A percentile compares a stretch with the other conserved stretches of the same genome.
phyloP scores from a whole-genome alignment of 2,329 filamentous ascomycete species.

The Sporothrix globosa region DNA sequence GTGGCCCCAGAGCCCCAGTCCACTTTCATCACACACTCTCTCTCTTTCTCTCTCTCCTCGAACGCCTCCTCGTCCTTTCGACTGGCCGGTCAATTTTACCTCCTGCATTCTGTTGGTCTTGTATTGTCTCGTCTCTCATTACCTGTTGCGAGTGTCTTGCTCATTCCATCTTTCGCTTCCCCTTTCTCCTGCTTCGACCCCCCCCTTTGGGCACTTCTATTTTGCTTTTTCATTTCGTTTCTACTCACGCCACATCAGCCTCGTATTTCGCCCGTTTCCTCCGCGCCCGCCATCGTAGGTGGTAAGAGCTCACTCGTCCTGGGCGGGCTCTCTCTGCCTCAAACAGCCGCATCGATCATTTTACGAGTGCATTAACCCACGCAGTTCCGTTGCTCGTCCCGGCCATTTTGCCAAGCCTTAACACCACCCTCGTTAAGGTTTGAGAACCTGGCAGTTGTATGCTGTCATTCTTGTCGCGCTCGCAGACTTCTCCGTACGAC shows the following conservation, averaged over 20 bases:
- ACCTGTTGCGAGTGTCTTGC: neutral
- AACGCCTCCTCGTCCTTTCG: neutral
- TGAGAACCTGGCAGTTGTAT: constrained; percentile 23
- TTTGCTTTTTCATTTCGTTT: neutral
- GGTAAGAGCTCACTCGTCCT: no score
- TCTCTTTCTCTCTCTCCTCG: constrained; percentile 9
- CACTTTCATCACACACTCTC: constrained; percentile 7
- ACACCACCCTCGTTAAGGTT: constrained; percentile 22
- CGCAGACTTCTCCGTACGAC: constrained; percentile 12
- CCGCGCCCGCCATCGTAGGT: neutral
- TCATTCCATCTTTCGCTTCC: neutral
- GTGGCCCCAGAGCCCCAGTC: constrained; percentile 2
- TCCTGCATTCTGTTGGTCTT: constrained; percentile 3
- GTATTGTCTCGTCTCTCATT: neutral
- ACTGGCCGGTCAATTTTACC: neutral
- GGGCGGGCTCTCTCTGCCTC: constrained; percentile 6
- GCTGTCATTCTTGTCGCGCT: constrained; percentile 24
- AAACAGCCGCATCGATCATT: constrained; percentile 27
- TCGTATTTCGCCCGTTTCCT: constrained; percentile 12
- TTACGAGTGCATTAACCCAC: constrained; percentile 27
- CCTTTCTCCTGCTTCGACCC: constrained; percentile 11
- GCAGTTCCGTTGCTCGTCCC: constrained; percentile 19
- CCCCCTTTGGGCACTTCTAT: neutral
- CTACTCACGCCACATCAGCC: neutral
- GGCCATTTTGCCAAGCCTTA: constrained; percentile 27